These are phyloP conservation scores for Schizophyllum commune DNA, from an alignment of 1,284 basidiomycete genomes.

Conservation along the genomic window DNA sequence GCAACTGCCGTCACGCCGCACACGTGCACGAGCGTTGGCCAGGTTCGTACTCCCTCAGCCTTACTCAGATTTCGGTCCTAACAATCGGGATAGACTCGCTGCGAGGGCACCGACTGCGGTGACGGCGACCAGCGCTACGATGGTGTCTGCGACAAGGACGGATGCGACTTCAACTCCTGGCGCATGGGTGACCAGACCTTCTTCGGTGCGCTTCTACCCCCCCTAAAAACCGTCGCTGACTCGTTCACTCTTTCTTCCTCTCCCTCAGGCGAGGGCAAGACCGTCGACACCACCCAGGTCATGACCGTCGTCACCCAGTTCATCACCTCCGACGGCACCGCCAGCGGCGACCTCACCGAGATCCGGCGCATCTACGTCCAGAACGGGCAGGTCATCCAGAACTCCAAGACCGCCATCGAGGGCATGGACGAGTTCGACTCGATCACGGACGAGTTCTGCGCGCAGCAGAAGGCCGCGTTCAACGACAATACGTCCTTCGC, in stretches of 20 bases:
- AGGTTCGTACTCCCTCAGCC: neutral
- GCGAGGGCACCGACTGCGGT: constrained; percentile 28
- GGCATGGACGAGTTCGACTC: constrained; percentile 24
- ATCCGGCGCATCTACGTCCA: constrained; percentile 40
- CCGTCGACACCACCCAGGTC: constrained; percentile 32
- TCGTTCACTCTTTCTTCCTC: neutral
- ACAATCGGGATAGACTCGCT: no score
- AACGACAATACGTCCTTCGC: constrained; percentile 32
- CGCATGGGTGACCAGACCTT: constrained; percentile 40
- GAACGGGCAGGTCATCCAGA: constrained; percentile 34
- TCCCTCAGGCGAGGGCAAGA: neutral
- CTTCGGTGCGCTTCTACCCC: constrained; percentile 31
- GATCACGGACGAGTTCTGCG: constrained; percentile 26
- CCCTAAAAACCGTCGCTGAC: no score
- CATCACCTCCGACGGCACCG: constrained; percentile 33
- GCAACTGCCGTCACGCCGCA: constrained; percentile 12
- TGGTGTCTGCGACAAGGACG: constrained; percentile 41
- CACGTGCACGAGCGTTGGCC: constrained; percentile 4
- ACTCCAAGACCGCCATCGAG: constrained; percentile 30
- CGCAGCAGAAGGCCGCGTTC: constrained; percentile 24
- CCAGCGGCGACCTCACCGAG: constrained; percentile 31
- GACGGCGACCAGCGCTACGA: constrained; percentile 27
- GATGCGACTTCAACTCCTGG: constrained; percentile 53
- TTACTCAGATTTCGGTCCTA: no score
- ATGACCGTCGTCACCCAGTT: constrained; percentile 42